Evolutionary conservation across 2,329 filamentous ascomycete genomes (phyloP).

Genomic region (Tolypocladium album): DNA sequence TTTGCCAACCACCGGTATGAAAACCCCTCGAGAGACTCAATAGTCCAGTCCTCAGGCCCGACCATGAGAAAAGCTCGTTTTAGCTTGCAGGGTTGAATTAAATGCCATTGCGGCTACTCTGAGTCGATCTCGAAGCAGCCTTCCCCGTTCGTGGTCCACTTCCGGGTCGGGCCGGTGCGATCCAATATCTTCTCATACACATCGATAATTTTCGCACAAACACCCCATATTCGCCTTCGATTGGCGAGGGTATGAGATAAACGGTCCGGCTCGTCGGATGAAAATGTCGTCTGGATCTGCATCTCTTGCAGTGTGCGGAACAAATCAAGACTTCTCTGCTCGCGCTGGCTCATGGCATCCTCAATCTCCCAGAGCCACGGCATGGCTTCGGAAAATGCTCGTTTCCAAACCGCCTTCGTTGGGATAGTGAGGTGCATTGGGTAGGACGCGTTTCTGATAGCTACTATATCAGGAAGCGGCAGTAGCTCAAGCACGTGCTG

Average conservation of each 20-base stretch:
- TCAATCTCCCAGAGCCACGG: neutral
- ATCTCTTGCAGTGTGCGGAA: neutral
- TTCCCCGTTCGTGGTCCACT: neutral
- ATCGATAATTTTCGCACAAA: neutral
- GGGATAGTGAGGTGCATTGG: neutral
- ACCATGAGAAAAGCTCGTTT: too few species aligned
- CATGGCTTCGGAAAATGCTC: neutral
- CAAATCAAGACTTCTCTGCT: neutral
- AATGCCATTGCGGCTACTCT: neutral
- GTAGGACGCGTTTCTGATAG: neutral
- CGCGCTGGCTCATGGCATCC: neutral
- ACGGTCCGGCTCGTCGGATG: neutral
- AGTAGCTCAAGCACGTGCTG: neutral
- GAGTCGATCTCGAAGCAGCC: neutral
- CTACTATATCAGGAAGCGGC: neutral
- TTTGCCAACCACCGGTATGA: too few species aligned
- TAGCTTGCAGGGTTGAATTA: neutral
- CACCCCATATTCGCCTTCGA: neutral
- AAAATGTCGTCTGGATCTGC: neutral
- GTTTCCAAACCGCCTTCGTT: neutral
- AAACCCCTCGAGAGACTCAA: too few species aligned
- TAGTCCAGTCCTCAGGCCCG: too few species aligned
- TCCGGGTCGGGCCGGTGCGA: neutral
- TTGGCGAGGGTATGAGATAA: neutral
- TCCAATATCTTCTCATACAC: neutral